A percentile compares a stretch with the other conserved stretches of the same genome.
Evolutionary conservation across 768 basidiomycete species (phyloP).

Genomic region (Trametes coccinea): DNA sequence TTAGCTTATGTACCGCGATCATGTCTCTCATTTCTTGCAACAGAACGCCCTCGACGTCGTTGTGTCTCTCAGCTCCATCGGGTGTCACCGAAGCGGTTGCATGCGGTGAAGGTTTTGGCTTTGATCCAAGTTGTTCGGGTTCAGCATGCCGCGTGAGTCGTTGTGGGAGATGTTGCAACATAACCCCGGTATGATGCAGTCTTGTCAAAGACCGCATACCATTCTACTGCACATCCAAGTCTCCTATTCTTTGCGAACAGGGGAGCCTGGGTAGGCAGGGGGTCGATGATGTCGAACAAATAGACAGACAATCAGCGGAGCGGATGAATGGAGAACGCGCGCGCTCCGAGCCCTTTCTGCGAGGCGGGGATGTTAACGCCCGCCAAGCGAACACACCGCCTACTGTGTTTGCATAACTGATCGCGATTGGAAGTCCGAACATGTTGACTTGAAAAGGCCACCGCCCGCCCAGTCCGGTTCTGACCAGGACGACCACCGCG

Average conservation of each 20-base stretch:
- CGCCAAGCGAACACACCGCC: slow-evolving; percentile 5
- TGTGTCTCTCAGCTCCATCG: neutral
- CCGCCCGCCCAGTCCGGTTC: neutral
- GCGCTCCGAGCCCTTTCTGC: slow-evolving; percentile 5
- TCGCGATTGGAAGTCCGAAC: slow-evolving; percentile 18
- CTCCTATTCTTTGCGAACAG: too few species aligned
- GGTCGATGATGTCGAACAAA: neutral
- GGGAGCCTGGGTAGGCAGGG: too few species aligned
- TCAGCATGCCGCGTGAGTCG: slow-evolving; percentile 6
- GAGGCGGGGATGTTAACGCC: slow-evolving; percentile 5
- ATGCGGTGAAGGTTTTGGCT: neutral
- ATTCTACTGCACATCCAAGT: too few species aligned
- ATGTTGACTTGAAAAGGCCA: slow-evolving; percentile 12
- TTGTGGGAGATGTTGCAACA: neutral
- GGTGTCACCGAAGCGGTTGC: neutral
- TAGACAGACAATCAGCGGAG: neutral
- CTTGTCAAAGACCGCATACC: too few species aligned
- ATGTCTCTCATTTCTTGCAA: neutral
- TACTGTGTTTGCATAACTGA: neutral
- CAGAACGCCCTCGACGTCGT: neutral
- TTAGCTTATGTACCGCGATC: neutral
- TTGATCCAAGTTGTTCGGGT: slow-evolving; percentile 2
- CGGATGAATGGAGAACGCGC: neutral
- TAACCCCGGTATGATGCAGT: too few species aligned
- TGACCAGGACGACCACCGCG: slow-evolving; percentile 20